Percentiles rank a stretch among this genome's conserved stretches.
These are phyloP conservation scores for Parafenestella ontariensis DNA, from an alignment of 2,329 filamentous ascomycete species.

Conservation along the genomic window DNA sequence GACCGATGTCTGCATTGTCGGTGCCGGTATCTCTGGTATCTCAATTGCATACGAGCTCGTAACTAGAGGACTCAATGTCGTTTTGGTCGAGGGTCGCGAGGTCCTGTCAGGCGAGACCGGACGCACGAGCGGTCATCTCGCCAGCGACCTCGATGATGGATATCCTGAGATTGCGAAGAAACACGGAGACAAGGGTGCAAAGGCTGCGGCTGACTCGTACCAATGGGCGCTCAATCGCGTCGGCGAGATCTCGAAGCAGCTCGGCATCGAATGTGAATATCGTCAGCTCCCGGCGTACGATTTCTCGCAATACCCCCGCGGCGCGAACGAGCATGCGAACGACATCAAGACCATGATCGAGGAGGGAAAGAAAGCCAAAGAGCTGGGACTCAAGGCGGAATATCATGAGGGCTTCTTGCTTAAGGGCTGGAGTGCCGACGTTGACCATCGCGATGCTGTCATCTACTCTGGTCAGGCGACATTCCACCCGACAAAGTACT, in stretches of 20 bases:
- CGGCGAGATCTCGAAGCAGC: conserved; percentile 57
- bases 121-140: conserved; percentile 62
- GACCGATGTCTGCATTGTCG: conserved; percentile 60
- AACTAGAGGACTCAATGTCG: conserved; percentile 57
- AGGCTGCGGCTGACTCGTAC: conserved; percentile 61
- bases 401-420: conserved; percentile 57
- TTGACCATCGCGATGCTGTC: conserved; percentile 60
- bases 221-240: conserved; percentile 61
- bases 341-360: conserved; percentile 56
- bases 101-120: conserved; percentile 62
- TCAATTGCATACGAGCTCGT: conserved; percentile 63
- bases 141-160: conserved; percentile 62
- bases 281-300: conserved; percentile 58
- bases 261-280: conserved; percentile 65
- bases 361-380: conserved; percentile 55
- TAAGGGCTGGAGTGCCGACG: conserved; percentile 59
- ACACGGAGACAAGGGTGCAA: conserved; percentile 59
- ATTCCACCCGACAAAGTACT: conserved; percentile 65
- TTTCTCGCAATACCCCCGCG: conserved; percentile 58
- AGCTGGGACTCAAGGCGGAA: conserved; percentile 53
- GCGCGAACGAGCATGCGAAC: conserved; percentile 52
- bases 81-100: conserved; percentile 63
- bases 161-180: conserved; percentile 61
- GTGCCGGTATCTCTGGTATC: conserved; percentile 62
- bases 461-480: conserved; percentile 59